Evolutionary conservation across 306 rosid genomes (phyloP).

Genomic region (Medicago lupulina): DNA sequence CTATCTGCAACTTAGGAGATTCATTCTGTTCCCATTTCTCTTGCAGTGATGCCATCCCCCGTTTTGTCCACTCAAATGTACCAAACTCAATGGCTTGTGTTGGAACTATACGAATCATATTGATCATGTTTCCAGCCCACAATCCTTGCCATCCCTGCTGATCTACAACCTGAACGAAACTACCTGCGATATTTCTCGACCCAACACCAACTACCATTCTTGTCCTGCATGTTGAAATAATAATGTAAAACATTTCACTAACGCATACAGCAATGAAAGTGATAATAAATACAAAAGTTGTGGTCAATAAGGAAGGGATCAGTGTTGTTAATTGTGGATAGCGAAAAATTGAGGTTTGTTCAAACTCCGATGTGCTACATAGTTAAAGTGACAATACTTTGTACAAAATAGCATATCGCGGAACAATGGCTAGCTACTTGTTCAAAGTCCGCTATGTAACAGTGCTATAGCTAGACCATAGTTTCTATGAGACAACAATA

Average conservation of each 20-base stretch:
- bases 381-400: no score
- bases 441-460: no score
- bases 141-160: constrained; percentile 98
- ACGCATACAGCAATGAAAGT: background rate
- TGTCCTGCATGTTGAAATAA: constrained; percentile 63
- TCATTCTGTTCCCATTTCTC: constrained; percentile 64
- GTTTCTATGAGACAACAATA: no score
- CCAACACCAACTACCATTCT: constrained; percentile 99
- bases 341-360: no score
- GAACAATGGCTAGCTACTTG: no score
- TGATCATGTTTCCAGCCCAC: constrained; percentile 96
- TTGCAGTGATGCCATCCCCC: constrained; percentile 75
- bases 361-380: no score
- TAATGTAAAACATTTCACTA: background rate
- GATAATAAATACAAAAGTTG: no score
- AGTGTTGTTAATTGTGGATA: no score
- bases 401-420: no score
- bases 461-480: no score
- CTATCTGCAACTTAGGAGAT: constrained; percentile 70
- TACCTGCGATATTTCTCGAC: constrained; percentile 72
- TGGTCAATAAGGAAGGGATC: no score
- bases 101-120: constrained; percentile 92
- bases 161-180: constrained; percentile 86
- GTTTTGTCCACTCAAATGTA: constrained; percentile 84
- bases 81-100: constrained; percentile 93